phyloP scores from a whole-genome alignment of 441 rosid species.

The Metrosideros polymorpha region DNA sequence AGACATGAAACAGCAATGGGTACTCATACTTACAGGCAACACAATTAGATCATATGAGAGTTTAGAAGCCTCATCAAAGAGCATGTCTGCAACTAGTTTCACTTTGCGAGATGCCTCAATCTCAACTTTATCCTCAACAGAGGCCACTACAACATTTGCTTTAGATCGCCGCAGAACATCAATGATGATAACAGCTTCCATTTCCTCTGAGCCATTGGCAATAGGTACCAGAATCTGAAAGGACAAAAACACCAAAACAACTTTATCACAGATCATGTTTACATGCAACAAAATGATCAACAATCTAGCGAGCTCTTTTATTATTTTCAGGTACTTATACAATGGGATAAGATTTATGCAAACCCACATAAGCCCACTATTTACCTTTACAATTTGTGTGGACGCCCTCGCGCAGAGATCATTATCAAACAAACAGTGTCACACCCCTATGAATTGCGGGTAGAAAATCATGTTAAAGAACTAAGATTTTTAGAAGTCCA shows the following conservation, averaged over 20 bases:
- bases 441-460: neutral
- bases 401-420: neutral
- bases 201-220: slow-evolving; percentile 89
- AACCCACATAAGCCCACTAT: neutral
- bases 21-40: slow-evolving; percentile 18
- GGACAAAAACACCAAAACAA: neutral
- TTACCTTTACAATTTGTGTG: neutral
- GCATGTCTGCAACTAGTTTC: slow-evolving; percentile 78
- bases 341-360: neutral
- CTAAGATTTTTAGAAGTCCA: neutral
- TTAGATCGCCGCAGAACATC: slow-evolving; percentile 81
- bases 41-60: slow-evolving; percentile 73
- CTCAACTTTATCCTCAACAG: slow-evolving; percentile 66
- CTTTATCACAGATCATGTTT: neutral
- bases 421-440: neutral
- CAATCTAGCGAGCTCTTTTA: neutral
- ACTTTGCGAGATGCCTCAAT: slow-evolving; percentile 81
- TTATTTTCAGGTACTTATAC: neutral
- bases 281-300: neutral
- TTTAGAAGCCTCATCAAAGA: slow-evolving; percentile 71
- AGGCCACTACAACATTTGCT: slow-evolving; percentile 81
- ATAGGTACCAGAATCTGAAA: slow-evolving; percentile 83
- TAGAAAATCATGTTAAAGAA: neutral
- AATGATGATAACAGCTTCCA: slow-evolving; percentile 80
- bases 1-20: neutral